Percentiles rank a stretch among this genome's conserved stretches.
Conservation (phyloP, 176 grass and related monocot species). For the Alopecurus myosuroides region DNA sequence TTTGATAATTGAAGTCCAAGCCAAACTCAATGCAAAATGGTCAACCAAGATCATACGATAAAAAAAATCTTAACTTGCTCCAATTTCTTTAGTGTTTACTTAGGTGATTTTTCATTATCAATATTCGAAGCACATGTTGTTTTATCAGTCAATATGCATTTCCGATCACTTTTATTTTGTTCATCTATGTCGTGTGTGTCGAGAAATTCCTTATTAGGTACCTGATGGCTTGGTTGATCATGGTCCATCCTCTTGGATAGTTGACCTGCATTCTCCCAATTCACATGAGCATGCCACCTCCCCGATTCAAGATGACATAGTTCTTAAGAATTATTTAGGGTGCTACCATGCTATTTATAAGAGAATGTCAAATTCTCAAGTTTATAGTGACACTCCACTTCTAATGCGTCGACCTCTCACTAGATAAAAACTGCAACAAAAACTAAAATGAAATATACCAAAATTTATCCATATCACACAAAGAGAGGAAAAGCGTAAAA, state of each 20-base stretch:
- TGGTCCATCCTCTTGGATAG: background rate
- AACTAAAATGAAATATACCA: background rate
- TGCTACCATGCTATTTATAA: background rate
- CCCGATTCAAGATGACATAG: background rate
- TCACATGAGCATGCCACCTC: background rate
- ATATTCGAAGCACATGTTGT: background rate
- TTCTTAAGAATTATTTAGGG: background rate
- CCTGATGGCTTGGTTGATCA: background rate
- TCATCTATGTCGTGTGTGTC: background rate
- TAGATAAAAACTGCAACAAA: background rate
- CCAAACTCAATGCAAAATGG: background rate
- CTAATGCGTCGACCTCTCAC: background rate
- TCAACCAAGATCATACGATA: background rate
- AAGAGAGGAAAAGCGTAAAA: background rate
- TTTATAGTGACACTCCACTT: background rate
- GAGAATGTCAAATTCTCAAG: background rate
- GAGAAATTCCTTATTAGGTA: background rate
- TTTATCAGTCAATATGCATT: background rate
- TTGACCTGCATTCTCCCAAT: background rate
- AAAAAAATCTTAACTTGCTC: background rate
- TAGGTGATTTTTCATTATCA: background rate
- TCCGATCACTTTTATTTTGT: background rate
- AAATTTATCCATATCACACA: background rate
- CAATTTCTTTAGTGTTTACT: background rate
- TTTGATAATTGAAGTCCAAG: background rate